Evolutionary conservation across 1,284 basidiomycete genomes (phyloP).

Genomic region (Malassezia yamatoensis): DNA sequence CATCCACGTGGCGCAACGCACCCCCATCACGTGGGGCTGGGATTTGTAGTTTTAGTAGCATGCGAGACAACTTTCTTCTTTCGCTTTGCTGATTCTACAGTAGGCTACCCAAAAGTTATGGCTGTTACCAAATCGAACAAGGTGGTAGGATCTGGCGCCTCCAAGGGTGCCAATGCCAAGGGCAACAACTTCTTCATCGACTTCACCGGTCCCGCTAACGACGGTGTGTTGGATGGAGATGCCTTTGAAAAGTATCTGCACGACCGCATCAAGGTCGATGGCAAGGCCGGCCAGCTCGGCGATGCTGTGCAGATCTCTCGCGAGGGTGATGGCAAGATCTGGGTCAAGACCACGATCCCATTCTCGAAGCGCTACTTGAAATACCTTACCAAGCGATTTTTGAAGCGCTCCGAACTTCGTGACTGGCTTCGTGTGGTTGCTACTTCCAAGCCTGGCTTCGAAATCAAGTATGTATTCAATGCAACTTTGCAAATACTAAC

Average conservation of each 20-base stretch:
- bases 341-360: conserved; percentile 49
- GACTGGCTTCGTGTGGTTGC: conserved; percentile 50
- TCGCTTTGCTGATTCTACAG: conserved; percentile 20
- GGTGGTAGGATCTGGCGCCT: conserved; percentile 25
- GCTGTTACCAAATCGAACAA: conserved; percentile 41
- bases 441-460: conserved; percentile 49
- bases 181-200: conserved; percentile 89
- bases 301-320: conserved; percentile 49
- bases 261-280: conserved; percentile 78
- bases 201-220: conserved; percentile 81
- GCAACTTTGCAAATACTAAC: background rate
- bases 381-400: conserved; percentile 50
- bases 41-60: conserved; percentile 13
- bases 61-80: background rate
- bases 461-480: conserved; percentile 34
- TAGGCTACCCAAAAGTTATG: conserved; percentile 13
- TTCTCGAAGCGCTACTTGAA: conserved; percentile 51
- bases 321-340: conserved; percentile 50
- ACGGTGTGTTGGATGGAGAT: conserved; percentile 81
- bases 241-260: conserved; percentile 87
- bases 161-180: conserved; percentile 50
- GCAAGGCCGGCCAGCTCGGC: conserved; percentile 55
- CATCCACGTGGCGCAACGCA: conserved; percentile 8
- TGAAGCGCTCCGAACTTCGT: conserved; percentile 47
- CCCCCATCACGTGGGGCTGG: conserved; percentile 7